phyloP scores from a whole-genome alignment of 139 green algal genomes.

The Dunaliella primolecta region DNA sequence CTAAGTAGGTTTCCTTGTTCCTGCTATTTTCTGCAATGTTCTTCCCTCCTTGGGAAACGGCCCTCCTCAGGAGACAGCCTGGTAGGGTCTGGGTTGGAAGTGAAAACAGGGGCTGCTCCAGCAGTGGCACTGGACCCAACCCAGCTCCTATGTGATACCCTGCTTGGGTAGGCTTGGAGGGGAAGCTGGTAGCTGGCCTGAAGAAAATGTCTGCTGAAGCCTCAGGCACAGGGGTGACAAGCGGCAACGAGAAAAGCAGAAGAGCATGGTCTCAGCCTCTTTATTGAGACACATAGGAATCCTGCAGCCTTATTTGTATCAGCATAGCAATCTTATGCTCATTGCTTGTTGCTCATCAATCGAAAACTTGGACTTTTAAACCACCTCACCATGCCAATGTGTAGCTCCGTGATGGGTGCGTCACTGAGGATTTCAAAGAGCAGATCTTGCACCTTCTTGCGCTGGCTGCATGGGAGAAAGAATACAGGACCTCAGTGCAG shows the following conservation, averaged over 20 bases:
- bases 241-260: not conserved
- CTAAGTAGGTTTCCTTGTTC: no score
- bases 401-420: slow-evolving; percentile 20
- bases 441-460: slow-evolving; percentile 15
- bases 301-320: no score
- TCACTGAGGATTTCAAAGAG: slow-evolving; percentile 15
- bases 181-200: no score
- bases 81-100: no score
- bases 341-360: not conserved
- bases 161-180: no score
- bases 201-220: not conserved
- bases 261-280: not conserved
- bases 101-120: no score
- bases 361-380: not conserved
- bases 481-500: no score
- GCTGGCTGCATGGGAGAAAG: slow-evolving; percentile 20
- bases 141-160: no score
- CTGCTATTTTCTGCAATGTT: no score
- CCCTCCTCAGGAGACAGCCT: no score
- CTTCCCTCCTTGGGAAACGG: no score
- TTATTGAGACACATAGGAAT: not conserved
- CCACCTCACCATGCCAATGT: slow-evolving; percentile 30
- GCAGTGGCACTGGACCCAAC: no score
- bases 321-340: not conserved
- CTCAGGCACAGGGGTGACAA: not conserved